Percentiles rank a stretch among this genome's conserved stretches.
Evolutionary conservation across 2,329 filamentous ascomycete species (phyloP).

Genomic region (Teratosphaeria zuluensis): DNA sequence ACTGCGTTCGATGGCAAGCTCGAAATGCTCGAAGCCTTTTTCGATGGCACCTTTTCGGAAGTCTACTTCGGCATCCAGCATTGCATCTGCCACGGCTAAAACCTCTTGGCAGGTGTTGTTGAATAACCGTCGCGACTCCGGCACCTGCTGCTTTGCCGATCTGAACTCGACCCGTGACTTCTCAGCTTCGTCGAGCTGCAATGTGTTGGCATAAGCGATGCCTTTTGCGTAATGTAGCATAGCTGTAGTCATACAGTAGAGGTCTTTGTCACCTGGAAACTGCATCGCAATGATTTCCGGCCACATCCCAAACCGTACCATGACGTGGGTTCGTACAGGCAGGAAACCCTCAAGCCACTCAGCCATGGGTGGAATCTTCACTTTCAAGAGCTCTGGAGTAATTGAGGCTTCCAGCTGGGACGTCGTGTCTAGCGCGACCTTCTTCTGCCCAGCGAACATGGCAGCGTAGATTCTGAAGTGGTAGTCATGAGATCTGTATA

Average conservation of each 20-base stretch:
- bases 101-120: slow-evolving; percentile 58
- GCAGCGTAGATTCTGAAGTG: slow-evolving; percentile 69
- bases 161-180: slow-evolving; percentile 43
- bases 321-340: slow-evolving; percentile 56
- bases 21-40: slow-evolving; percentile 42
- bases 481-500: slow-evolving; percentile 66
- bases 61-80: slow-evolving; percentile 65
- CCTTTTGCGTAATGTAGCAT: slow-evolving; percentile 60
- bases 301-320: slow-evolving; percentile 67
- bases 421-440: slow-evolving; percentile 53
- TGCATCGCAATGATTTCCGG: slow-evolving; percentile 49
- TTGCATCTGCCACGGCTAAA: slow-evolving; percentile 48
- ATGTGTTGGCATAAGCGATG: slow-evolving; percentile 53
- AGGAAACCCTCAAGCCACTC: slow-evolving; percentile 69
- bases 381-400: slow-evolving; percentile 52
- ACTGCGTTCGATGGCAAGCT: slow-evolving; percentile 47
- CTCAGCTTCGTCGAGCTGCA: slow-evolving; percentile 46
- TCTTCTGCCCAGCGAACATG: slow-evolving; percentile 63
- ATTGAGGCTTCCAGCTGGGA: slow-evolving; percentile 51
- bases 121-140: slow-evolving; percentile 53
- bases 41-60: slow-evolving; percentile 33
- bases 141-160: slow-evolving; percentile 44
- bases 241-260: slow-evolving; percentile 63
- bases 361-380: slow-evolving; percentile 63
- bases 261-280: slow-evolving; percentile 46